phyloP scores from a whole-genome alignment of 78 protist species.

The Dictyostelium discoideum region dicty_2.7 NC_007089.4:4009501-4010000 shows the following conservation, averaged over 20 bases:
- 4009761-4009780: not conserved
- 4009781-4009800: not conserved
- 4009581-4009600: not conserved
- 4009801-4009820: not conserved
- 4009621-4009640: not conserved
- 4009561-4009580: not conserved
- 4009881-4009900: not conserved
- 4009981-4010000: not conserved
- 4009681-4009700: not conserved
- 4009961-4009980: not conserved
- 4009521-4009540: not conserved
- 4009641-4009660: too few species aligned
- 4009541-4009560: not conserved
- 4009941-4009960: not conserved
- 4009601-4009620: not conserved
- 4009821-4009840: not conserved
- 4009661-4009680: too few species aligned
- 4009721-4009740: not conserved
- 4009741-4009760: not conserved
- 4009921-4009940: not conserved
- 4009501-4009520: not conserved
- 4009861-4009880: not conserved
- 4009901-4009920: not conserved
- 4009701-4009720: not conserved
- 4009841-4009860: not conserved